A percentile compares a stretch with the other conserved stretches of the same genome.
phyloP scores from a whole-genome alignment of 768 basidiomycete genomes.

The Pleurotus sapidus region DNA sequence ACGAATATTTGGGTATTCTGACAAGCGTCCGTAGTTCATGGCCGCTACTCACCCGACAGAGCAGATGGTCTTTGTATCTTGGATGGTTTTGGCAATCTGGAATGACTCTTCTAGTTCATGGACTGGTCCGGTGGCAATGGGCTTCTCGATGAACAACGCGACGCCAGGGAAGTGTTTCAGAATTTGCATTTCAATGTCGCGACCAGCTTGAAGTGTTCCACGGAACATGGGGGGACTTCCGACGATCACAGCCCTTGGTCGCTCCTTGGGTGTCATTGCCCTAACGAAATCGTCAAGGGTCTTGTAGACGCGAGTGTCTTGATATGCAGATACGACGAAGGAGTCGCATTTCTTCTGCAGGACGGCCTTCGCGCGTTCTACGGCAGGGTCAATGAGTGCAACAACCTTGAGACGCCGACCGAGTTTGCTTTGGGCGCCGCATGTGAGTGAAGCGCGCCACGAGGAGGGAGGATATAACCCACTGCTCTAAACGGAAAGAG shows the following conservation, averaged over 20 bases:
- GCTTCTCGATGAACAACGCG: conserved; percentile 92
- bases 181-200: conserved; percentile 87
- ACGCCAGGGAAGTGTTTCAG: conserved; percentile 85
- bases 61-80: conserved; percentile 70
- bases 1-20: conserved; percentile 2
- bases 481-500: conserved; percentile 90
- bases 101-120: conserved; percentile 68
- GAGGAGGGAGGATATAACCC: conserved; percentile 19
- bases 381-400: conserved; percentile 89
- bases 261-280: conserved; percentile 53
- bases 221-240: conserved; percentile 95
- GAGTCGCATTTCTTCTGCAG: conserved; percentile 90
- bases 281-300: conserved; percentile 84
- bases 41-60: conserved; percentile 72
- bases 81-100: conserved; percentile 68
- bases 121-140: conserved; percentile 77
- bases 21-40: neutral
- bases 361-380: conserved; percentile 74
- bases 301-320: conserved; percentile 81
- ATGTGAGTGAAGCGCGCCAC: conserved; percentile 3
- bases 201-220: conserved; percentile 69
- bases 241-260: conserved; percentile 81
- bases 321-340: conserved; percentile 92
- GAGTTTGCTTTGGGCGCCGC: conserved; percentile 64
- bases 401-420: conserved; percentile 95